Percentiles rank a stretch among this genome's conserved stretches.
These are phyloP conservation scores for Lentinus tigrinus DNA, from an alignment of 768 basidiomycete species.

Conservation along the genomic window DNA sequence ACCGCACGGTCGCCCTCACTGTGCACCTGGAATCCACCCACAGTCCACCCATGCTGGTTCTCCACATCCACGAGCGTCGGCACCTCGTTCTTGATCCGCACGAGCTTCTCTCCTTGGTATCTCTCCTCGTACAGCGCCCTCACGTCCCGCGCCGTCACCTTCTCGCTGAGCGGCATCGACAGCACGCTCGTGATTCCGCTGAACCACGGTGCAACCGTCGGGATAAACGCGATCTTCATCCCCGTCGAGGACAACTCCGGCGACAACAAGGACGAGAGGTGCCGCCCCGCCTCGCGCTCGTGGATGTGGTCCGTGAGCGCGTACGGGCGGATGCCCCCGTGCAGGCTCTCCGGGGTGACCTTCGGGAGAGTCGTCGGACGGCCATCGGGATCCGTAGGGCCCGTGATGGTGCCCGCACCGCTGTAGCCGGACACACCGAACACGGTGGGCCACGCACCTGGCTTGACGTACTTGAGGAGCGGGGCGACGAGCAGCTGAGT, in stretches of 20 bases:
- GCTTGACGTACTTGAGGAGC: slow-evolving; percentile 68
- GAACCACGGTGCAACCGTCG: slow-evolving; percentile 91
- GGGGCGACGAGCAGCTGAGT: slow-evolving; percentile 91
- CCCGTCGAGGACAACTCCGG: not conserved
- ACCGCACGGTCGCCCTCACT: slow-evolving; percentile 87
- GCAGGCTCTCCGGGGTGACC: slow-evolving; percentile 71
- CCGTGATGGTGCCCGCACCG: slow-evolving; percentile 86
- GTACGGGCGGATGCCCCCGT: slow-evolving; percentile 80
- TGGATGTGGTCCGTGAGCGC: slow-evolving; percentile 96
- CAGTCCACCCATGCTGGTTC: slow-evolving; percentile 83
- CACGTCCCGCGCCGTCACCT: slow-evolving; percentile 71
- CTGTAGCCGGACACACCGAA: slow-evolving; percentile 95
- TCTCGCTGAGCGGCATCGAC: slow-evolving; percentile 73
- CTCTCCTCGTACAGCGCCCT: slow-evolving; percentile 69
- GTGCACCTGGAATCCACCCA: slow-evolving; percentile 94
- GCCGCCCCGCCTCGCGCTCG: slow-evolving; percentile 90
- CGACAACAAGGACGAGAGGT: slow-evolving; percentile 65
- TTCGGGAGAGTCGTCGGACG: slow-evolving; percentile 78
- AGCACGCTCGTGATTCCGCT: slow-evolving; percentile 90
- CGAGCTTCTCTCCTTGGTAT: slow-evolving; percentile 74
- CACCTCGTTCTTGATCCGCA: slow-evolving; percentile 65
- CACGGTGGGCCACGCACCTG: slow-evolving; percentile 68
- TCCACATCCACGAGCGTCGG: slow-evolving; percentile 75
- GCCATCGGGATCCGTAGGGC: slow-evolving; percentile 61
- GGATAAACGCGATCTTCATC: slow-evolving; percentile 82